phyloP scores from a whole-genome alignment of 2,329 filamentous ascomycete genomes.

The Ilyonectria destructans region DNA sequence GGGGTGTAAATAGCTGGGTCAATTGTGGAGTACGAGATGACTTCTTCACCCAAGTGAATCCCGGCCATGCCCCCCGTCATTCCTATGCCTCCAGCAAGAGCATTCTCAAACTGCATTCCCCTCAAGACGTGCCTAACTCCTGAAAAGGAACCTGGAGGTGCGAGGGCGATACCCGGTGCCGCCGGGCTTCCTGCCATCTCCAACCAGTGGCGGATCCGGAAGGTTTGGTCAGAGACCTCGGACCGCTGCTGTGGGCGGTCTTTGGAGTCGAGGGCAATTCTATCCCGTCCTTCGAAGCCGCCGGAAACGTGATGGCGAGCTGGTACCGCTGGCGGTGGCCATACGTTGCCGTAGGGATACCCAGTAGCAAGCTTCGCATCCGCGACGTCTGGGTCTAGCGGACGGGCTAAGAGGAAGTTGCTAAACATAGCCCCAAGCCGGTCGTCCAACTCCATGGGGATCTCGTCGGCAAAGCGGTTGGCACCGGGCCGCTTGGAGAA shows the following conservation, averaged over 20 bases:
- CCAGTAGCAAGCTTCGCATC: slow-evolving; percentile 48
- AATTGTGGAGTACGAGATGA: slow-evolving; percentile 80
- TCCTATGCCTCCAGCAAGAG: slow-evolving; percentile 15
- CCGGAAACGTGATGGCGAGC: slow-evolving; percentile 68
- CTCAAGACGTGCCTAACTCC: slow-evolving; percentile 36
- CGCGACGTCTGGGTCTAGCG: slow-evolving; percentile 58
- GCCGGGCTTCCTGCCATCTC: slow-evolving; percentile 67
- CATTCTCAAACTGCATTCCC: slow-evolving; percentile 28
- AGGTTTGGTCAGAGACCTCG: slow-evolving; percentile 79
- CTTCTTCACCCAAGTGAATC: slow-evolving; percentile 68
- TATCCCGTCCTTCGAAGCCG: slow-evolving; percentile 41
- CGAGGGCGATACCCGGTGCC: slow-evolving; percentile 43
- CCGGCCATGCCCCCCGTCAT: slow-evolving; percentile 50
- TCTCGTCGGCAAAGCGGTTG: slow-evolving; percentile 65
- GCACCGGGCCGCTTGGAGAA: slow-evolving; percentile 44
- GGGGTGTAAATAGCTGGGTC: slow-evolving; percentile 85
- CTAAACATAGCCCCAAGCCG: slow-evolving; percentile 70
- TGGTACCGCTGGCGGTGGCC: slow-evolving; percentile 84
- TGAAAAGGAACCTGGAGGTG: slow-evolving; percentile 35
- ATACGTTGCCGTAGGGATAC: slow-evolving; percentile 72
- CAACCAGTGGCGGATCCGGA: slow-evolving; percentile 84
- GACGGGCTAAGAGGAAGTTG: slow-evolving; percentile 77
- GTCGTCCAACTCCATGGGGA: slow-evolving; percentile 67
- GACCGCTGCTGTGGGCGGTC: slow-evolving; percentile 64
- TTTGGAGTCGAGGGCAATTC: slow-evolving; percentile 47